Conservation (phyloP, 2,329 filamentous ascomycete genomes). For the Lasiodiplodia sp. region DNA sequence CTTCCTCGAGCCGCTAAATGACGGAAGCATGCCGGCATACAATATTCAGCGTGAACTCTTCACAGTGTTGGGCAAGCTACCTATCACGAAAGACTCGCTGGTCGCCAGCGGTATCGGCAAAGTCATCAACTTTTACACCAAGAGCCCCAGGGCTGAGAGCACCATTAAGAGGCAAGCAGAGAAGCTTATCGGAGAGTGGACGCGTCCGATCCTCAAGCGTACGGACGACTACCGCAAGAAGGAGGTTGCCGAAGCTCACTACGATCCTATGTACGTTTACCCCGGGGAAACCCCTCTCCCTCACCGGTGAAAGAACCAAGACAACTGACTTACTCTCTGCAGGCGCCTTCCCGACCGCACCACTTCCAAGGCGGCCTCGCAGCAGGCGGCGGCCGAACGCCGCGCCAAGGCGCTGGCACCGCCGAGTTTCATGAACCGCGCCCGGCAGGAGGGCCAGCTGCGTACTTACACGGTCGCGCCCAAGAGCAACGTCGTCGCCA, state of each 20-base stretch:
- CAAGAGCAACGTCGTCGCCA: constrained; percentile 55
- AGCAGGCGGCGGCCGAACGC: constrained; percentile 32
- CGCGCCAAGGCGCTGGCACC: constrained; percentile 45
- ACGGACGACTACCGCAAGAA: constrained; percentile 97
- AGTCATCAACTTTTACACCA: constrained; percentile 95
- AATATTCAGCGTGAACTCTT: constrained; percentile 97
- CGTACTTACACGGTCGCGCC: constrained; percentile 70
- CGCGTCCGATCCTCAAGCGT: constrained; percentile 88
- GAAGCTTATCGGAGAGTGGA: constrained; percentile 93
- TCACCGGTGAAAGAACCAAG: neutral
- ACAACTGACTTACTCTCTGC: constrained; percentile 33
- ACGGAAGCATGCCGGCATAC: constrained; percentile 93
- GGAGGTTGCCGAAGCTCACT: constrained; percentile 64
- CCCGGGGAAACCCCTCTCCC: neutral
- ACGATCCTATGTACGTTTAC: constrained; percentile 61
- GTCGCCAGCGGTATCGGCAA: constrained; percentile 94
- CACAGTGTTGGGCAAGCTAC: constrained; percentile 77
- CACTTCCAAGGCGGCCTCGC: constrained; percentile 42
- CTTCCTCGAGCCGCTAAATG: constrained; percentile 94
- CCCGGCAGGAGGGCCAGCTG: constrained; percentile 64
- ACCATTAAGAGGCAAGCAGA: constrained; percentile 94
- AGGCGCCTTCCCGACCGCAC: constrained; percentile 41
- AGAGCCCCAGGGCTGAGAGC: constrained; percentile 87
- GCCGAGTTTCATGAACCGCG: constrained; percentile 59
- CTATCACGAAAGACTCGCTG: constrained; percentile 89